Base-by-base conservation (phyloP, 1,139 yeast genomes). In the Hyphopichia burtonii region DNA sequence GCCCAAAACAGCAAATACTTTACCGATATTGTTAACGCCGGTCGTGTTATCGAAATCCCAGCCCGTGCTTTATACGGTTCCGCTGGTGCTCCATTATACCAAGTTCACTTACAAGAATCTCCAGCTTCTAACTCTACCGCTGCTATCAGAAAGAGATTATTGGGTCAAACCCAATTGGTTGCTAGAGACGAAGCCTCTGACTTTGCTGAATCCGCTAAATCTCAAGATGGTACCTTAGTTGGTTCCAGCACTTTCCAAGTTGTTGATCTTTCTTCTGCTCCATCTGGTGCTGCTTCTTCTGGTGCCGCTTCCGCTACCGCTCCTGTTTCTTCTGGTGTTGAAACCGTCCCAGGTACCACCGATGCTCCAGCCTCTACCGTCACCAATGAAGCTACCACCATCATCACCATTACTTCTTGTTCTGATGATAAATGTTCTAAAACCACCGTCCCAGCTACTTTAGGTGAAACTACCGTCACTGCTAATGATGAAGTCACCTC, bases 71-170 rank as follows among this genome's bases (percentile, higher is more conserved):
- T 67, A 47, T 66, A 53, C 55, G 58, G 58, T 41, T 31, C 38
- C 12, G 53, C 59, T 31, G 51, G 53, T 41, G 48, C 57, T 41
- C 59, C 65, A 36, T 54, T 65, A 36, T 68, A 45, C 66, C 62
- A 61, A 46, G 67, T 68, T 43, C 65, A 60, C 48, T 55, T 50
- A 33, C 55, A 57, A 40, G 45, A 56, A 46, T 41, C 56, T 30
- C 70, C 74, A 42, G 56, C 61, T 41, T 48, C 66, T 38, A 71
- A 71, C 66, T 68, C 75, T 39, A 66, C 76, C 47, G 65, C 66
- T 49, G 71, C 72, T 37, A 56, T 69, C 56, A 67, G 71, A 61
- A 71, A 61, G 59, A 68, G 76, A 68, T 67, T 65, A 41, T 45
- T 58, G 44, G 47, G 51, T 43, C 46, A 48, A 38, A 25, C 45